These are phyloP conservation scores for Platismatia glauca DNA, from an alignment of 495 filamentous ascomycete species.

Conservation along the genomic window DNA sequence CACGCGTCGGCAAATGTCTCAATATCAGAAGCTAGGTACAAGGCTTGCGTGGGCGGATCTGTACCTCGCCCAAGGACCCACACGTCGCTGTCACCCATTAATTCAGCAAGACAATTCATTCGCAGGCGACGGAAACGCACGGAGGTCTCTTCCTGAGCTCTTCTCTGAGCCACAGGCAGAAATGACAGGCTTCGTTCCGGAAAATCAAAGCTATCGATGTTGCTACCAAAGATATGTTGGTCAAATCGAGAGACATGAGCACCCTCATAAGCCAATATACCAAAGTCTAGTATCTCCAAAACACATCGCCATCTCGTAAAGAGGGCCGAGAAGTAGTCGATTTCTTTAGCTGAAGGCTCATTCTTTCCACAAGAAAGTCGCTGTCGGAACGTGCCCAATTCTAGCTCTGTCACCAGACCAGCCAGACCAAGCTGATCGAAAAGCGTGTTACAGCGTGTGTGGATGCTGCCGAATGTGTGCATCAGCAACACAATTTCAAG, in stretches of 20 bases:
- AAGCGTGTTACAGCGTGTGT: too few species aligned
- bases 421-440: too few species aligned
- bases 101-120: not conserved
- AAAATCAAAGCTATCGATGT: not conserved
- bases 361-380: not conserved
- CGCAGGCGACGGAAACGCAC: not conserved
- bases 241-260: not conserved
- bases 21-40: slow-evolving; percentile 2
- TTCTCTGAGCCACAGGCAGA: too few species aligned
- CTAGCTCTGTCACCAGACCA: too few species aligned
- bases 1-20: slow-evolving; percentile 2
- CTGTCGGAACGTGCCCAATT: too few species aligned
- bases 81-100: not conserved
- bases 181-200: not conserved
- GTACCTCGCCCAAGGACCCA: not conserved
- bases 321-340: not conserved
- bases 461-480: too few species aligned
- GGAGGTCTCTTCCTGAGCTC: not conserved
- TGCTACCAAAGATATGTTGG: not conserved
- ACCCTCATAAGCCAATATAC: not conserved
- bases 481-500: too few species aligned
- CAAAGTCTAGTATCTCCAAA: not conserved
- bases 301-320: not conserved
- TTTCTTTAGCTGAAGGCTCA: not conserved
- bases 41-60: not conserved